Conservation (phyloP, 257 asterid species). For the Gentiana dahurica region DNA sequence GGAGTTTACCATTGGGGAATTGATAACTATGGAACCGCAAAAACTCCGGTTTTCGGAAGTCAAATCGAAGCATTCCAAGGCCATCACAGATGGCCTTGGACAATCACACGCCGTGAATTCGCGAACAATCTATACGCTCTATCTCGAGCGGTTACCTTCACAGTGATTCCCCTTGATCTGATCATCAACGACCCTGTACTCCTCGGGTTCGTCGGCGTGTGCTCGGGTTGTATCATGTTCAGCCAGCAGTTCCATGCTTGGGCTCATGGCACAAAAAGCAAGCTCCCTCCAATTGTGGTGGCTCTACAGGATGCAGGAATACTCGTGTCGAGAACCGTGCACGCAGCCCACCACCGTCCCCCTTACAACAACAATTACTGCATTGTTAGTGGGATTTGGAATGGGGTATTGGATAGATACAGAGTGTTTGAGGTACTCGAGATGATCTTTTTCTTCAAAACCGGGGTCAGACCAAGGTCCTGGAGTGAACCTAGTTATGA, state of each 20-base stretch:
- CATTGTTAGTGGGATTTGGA: slow-evolving; percentile 83
- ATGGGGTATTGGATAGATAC: slow-evolving; percentile 31
- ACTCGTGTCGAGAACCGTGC: slow-evolving; percentile 52
- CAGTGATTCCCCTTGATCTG: slow-evolving; percentile 39
- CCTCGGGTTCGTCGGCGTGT: slow-evolving; percentile 47
- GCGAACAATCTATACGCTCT: slow-evolving; percentile 64
- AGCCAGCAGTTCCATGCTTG: slow-evolving; percentile 83
- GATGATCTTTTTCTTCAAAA: slow-evolving; percentile 46
- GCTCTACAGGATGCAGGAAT: slow-evolving; percentile 67
- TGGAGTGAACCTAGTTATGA: slow-evolving; percentile 54
- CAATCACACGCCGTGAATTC: slow-evolving; percentile 64
- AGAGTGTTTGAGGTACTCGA: slow-evolving; percentile 59
- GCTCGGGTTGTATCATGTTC: slow-evolving; percentile 65
- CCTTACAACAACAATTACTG: slow-evolving; percentile 78
- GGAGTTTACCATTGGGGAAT: slow-evolving; percentile 92
- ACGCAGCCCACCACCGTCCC: slow-evolving; percentile 68
- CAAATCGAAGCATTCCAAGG: slow-evolving; percentile 84
- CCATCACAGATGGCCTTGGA: slow-evolving; percentile 88
- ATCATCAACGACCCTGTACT: slow-evolving; percentile 26
- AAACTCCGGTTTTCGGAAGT: slow-evolving; percentile 52
- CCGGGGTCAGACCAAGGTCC: slow-evolving; percentile 63
- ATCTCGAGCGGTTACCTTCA: slow-evolving; percentile 36
- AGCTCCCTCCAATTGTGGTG: slow-evolving; percentile 52
- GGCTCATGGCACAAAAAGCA: slow-evolving; percentile 68
- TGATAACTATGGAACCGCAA: slow-evolving; percentile 66